phyloP scores from a whole-genome alignment of 208 protist genomes.

The Wallacemonas sp. region DNA sequence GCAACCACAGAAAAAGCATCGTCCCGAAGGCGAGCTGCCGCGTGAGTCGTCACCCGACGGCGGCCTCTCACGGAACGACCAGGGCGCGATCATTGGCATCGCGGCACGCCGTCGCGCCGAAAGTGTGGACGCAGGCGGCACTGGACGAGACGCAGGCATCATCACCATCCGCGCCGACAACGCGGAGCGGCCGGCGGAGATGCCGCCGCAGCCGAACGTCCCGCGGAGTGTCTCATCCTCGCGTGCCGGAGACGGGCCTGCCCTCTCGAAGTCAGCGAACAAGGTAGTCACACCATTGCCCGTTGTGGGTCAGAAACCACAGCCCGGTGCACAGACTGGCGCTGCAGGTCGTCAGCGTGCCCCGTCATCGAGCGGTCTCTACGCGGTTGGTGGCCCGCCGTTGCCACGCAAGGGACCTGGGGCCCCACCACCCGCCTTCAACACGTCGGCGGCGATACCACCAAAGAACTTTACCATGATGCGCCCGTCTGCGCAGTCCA shows the following conservation, averaged over 20 bases:
- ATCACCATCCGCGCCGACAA: constrained; percentile 70
- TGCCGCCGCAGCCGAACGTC: constrained; percentile 47
- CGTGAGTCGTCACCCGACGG: constrained; percentile 13
- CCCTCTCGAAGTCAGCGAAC: neutral
- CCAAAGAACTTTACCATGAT: constrained; percentile 37
- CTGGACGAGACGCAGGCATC: constrained; percentile 18
- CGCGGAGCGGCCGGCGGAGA: constrained; percentile 58
- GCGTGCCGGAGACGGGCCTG: neutral
- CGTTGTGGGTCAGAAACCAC: neutral
- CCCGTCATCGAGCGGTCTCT: constrained; percentile 47
- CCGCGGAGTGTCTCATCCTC: constrained; percentile 49
- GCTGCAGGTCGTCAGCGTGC: constrained; percentile 13
- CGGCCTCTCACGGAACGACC: constrained; percentile 40
- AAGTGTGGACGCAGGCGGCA: constrained; percentile 38
- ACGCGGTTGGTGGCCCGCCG: constrained; percentile 57
- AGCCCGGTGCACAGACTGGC: neutral
- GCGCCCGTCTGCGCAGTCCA: constrained; percentile 38
- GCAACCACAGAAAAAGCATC: constrained; percentile 14
- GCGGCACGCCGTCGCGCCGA: constrained; percentile 62
- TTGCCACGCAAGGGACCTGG: constrained; percentile 63
- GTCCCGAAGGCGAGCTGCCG: neutral
- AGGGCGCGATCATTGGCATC: constrained; percentile 71
- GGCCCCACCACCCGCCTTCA: constrained; percentile 23
- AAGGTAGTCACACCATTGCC: neutral
- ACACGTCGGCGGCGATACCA: constrained; percentile 30